These are phyloP conservation scores for Gaillardinia entomophila DNA, from an alignment of 805 yeast genomes.

Conservation along the genomic window DNA sequence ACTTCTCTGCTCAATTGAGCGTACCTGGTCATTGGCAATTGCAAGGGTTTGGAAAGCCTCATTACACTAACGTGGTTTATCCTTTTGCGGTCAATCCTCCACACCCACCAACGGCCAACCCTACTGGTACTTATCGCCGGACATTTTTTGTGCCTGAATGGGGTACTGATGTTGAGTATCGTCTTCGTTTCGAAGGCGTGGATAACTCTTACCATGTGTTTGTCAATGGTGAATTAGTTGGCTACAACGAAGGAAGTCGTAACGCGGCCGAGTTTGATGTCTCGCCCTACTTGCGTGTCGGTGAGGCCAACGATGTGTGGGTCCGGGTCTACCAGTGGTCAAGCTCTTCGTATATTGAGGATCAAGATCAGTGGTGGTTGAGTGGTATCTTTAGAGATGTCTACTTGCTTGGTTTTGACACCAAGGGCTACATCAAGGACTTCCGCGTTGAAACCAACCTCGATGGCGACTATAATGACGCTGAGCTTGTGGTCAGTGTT, in stretches of 20 bases:
- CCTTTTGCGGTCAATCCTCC: slow-evolving; percentile 31
- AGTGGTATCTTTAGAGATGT: slow-evolving; percentile 35
- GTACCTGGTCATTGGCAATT: slow-evolving; percentile 35
- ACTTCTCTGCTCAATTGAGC: slow-evolving; percentile 2
- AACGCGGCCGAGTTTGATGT: slow-evolving; percentile 27
- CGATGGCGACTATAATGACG: slow-evolving; percentile 6
- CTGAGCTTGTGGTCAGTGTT: slow-evolving; percentile 2
- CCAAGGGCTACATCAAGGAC: slow-evolving; percentile 21
- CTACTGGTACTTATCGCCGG: slow-evolving; percentile 26
- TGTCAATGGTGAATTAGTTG: slow-evolving; percentile 23
- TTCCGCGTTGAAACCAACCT: slow-evolving; percentile 15
- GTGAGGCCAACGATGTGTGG: slow-evolving; percentile 6
- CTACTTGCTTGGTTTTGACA: slow-evolving; percentile 14
- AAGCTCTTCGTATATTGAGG: slow-evolving; percentile 26
- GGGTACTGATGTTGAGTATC: slow-evolving; percentile 4
- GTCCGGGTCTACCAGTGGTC: slow-evolving; percentile 28
- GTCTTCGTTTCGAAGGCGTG: slow-evolving; percentile 31
- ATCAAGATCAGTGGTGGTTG: slow-evolving; percentile 37
- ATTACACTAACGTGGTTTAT: slow-evolving; percentile 25
- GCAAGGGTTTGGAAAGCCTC: slow-evolving; percentile 28
- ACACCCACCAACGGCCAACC: slow-evolving; percentile 20
- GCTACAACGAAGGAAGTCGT: slow-evolving; percentile 26
- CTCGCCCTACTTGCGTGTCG: slow-evolving; percentile 5
- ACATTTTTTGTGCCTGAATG: slow-evolving; percentile 13
- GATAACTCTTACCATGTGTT: slow-evolving; percentile 27